Percentiles rank a stretch among this genome's conserved stretches.
Evolutionary conservation across 176 grass and related monocot species (phyloP).

Genomic region (Avena eriantha): DNA sequence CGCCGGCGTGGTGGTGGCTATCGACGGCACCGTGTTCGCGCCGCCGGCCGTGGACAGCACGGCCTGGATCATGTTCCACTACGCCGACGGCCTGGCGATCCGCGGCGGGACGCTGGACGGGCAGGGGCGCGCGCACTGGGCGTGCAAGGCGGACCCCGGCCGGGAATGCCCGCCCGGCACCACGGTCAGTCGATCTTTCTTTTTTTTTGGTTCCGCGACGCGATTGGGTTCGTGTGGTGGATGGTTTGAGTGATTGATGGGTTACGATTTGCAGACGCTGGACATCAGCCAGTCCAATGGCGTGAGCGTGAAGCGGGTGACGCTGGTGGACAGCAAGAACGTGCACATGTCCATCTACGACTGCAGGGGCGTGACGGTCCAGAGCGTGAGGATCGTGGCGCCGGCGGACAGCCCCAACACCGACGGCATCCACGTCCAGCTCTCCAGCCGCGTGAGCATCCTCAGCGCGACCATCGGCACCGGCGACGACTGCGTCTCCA

Average conservation of each 20-base stretch:
- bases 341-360: constrained; percentile 64
- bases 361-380: constrained; percentile 47
- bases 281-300: constrained; percentile 53
- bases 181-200: constrained; percentile 36
- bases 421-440: constrained; percentile 68
- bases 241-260: background rate
- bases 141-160: constrained; percentile 49
- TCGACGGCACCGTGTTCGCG: constrained; percentile 60
- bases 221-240: background rate
- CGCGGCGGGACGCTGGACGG: constrained; percentile 59
- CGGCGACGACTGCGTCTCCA: constrained; percentile 76
- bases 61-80: constrained; percentile 69
- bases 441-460: constrained; percentile 52
- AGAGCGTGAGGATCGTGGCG: constrained; percentile 47
- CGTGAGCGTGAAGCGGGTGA: constrained; percentile 45
- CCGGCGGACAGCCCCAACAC: constrained; percentile 76
- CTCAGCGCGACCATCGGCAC: constrained; percentile 41
- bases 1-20: constrained; percentile 37
- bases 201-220: background rate
- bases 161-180: constrained; percentile 42
- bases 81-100: constrained; percentile 63
- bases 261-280: constrained; percentile 53
- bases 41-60: constrained; percentile 30
- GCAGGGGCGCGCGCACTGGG: constrained; percentile 53
- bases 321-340: constrained; percentile 55